Percentiles rank a stretch among this genome's conserved stretches.
Evolutionary conservation across 176 grass and related monocot species (phyloP).

Genomic region (Aegilops tauschii): DNA sequence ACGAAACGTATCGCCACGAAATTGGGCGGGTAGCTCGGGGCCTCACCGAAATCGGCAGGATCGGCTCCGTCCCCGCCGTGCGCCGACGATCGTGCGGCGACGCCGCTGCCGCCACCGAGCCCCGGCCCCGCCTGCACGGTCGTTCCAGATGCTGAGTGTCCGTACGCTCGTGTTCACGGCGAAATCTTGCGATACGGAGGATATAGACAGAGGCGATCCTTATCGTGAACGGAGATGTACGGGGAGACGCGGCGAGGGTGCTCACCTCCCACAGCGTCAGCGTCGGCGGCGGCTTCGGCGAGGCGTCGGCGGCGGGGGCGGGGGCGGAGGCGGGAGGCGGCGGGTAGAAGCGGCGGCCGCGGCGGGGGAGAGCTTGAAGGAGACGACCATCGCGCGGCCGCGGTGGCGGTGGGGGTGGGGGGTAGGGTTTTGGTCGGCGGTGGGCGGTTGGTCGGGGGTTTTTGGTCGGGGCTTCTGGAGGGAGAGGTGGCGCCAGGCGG

Average conservation of each 20-base stretch:
- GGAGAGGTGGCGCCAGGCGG: background rate
- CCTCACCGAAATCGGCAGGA: constrained; percentile 33
- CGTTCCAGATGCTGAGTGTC: background rate
- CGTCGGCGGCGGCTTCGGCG: background rate
- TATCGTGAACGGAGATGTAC: background rate
- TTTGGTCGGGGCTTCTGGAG: background rate
- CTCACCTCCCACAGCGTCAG: background rate
- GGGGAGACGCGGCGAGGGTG: background rate
- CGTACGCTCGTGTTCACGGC: background rate
- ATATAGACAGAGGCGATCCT: rapidly evolving
- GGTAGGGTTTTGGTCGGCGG: constrained; percentile 35
- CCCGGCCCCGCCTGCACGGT: background rate
- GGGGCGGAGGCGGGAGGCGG: background rate
- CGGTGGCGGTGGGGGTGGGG: background rate
- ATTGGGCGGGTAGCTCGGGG: background rate
- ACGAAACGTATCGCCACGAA: no score
- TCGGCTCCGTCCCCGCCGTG: background rate
- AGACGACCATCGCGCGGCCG: constrained; percentile 39
- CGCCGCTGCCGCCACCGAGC: background rate
- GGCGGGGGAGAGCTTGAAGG: constrained; percentile 34
- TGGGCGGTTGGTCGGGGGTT: background rate
- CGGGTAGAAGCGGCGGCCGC: constrained; percentile 38
- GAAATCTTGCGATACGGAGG: background rate
- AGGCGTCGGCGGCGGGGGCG: background rate
- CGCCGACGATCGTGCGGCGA: background rate